phyloP scores from a whole-genome alignment of 2,329 filamentous ascomycete species.

The Orbilia quercus region DNA sequence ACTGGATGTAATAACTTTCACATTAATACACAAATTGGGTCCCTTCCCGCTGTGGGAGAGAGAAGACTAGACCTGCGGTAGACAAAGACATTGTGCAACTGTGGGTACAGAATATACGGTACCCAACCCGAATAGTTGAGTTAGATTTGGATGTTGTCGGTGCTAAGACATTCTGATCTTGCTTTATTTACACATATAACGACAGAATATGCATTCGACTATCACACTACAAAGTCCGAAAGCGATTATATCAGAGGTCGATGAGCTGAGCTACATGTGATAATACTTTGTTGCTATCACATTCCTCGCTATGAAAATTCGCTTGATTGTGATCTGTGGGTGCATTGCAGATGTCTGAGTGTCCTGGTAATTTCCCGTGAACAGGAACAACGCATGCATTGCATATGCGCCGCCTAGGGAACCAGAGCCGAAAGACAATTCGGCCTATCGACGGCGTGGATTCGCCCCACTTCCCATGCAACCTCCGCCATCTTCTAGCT shows the following conservation, averaged over 20 bases:
- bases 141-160: too few relatives aligned
- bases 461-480: slow-evolving; percentile 34
- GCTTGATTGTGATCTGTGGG: slow-evolving; percentile 38
- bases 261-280: slow-evolving; percentile 46
- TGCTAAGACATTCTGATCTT: too few relatives aligned
- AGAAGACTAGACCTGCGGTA: slow-evolving; percentile 11
- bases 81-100: too few relatives aligned
- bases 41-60: slow-evolving; percentile 18
- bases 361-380: slow-evolving; percentile 54
- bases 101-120: too few relatives aligned
- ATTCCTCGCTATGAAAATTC: slow-evolving; percentile 14
- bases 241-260: neutral
- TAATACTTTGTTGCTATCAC: slow-evolving; percentile 35
- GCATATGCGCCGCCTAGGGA: slow-evolving; percentile 51
- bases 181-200: too few relatives aligned
- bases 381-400: slow-evolving; percentile 56
- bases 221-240: too few relatives aligned
- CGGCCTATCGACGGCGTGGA: slow-evolving; percentile 20
- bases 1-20: slow-evolving; percentile 8
- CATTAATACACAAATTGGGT: slow-evolving; percentile 7
- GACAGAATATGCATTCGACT: too few relatives aligned
- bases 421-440: slow-evolving; percentile 43
- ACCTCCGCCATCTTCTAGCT: slow-evolving; percentile 15
- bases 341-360: slow-evolving; percentile 51
- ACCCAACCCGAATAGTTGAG: too few relatives aligned